Evolutionary conservation across 768 basidiomycete genomes (phyloP).

Genomic region (Leccinellum rugosiceps): DNA sequence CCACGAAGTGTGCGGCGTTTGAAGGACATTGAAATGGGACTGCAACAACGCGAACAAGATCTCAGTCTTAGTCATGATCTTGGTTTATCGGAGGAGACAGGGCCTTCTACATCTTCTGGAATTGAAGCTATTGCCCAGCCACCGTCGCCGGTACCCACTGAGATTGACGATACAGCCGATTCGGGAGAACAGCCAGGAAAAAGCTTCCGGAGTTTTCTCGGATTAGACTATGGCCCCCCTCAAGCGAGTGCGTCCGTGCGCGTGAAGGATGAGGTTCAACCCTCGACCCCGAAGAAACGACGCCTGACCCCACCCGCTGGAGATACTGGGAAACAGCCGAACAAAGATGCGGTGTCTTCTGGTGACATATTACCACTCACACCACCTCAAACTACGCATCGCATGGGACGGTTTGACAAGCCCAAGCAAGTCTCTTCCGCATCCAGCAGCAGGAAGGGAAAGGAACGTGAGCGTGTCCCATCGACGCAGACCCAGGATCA

Average conservation of each 20-base stretch:
- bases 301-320: conserved; percentile 5
- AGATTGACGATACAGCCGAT: conserved; percentile 20
- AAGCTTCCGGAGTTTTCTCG: conserved; percentile 23
- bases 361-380: conserved; percentile 15
- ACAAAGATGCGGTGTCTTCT: neutral
- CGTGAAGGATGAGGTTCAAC: conserved; percentile 13
- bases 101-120: neutral
- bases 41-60: conserved; percentile 15
- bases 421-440: conserved; percentile 1
- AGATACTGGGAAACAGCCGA: neutral
- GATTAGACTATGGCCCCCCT: conserved; percentile 15
- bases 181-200: conserved; percentile 8
- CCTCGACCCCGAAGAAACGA: conserved; percentile 25
- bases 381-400: conserved; percentile 27
- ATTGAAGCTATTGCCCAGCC: conserved; percentile 14
- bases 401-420: neutral
- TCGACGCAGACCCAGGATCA: neutral
- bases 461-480: conserved; percentile 19
- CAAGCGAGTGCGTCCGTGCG: neutral
- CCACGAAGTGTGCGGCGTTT: conserved; percentile 12
- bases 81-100: conserved; percentile 5
- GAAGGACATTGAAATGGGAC: conserved; percentile 15
- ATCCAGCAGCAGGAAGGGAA: conserved; percentile 23
- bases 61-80: conserved; percentile 6
- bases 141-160: conserved; percentile 26